phyloP scores from a whole-genome alignment of 169 alveolate genomes.

The Plasmodium falciparum region DNA sequence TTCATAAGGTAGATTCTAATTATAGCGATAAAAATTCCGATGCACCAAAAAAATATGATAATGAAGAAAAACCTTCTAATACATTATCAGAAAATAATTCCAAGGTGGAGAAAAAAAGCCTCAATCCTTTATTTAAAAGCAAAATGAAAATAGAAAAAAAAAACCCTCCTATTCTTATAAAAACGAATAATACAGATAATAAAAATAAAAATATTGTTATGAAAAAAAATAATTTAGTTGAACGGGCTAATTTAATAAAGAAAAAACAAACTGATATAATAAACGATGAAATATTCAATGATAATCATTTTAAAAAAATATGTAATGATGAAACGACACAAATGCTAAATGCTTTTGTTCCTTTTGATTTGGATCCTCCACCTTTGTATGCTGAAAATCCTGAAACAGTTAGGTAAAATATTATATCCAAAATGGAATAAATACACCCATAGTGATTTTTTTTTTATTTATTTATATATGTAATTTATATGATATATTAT shows the following conservation, averaged over 20 bases:
- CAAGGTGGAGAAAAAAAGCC: too few relatives aligned
- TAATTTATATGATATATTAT: neutral
- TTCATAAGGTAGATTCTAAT: too few relatives aligned
- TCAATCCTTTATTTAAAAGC: neutral
- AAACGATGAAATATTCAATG: neutral
- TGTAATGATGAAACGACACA: neutral
- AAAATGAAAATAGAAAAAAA: slow-evolving; percentile 1
- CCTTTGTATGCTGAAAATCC: slow-evolving; percentile 24
- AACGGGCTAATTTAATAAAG: slow-evolving; percentile 22
- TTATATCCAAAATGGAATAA: neutral
- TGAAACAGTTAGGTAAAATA: slow-evolving; percentile 24
- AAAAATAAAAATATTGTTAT: slow-evolving; percentile 8
- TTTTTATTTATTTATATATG: neutral
- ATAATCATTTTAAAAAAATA: neutral
- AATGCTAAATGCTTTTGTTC: neutral
- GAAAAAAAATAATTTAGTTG: slow-evolving; percentile 27
- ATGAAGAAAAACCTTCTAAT: too few relatives aligned
- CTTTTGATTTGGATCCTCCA: slow-evolving; percentile 54
- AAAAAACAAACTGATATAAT: slow-evolving; percentile 8
- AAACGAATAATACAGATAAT: neutral
- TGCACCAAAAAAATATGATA: too few relatives aligned
- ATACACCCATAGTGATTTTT: neutral
- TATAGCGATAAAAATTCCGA: too few relatives aligned
- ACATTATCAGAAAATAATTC: too few relatives aligned
- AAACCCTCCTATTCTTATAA: neutral